Conservation (phyloP, 441 rosid genomes). For the Syzygium malaccense region DNA sequence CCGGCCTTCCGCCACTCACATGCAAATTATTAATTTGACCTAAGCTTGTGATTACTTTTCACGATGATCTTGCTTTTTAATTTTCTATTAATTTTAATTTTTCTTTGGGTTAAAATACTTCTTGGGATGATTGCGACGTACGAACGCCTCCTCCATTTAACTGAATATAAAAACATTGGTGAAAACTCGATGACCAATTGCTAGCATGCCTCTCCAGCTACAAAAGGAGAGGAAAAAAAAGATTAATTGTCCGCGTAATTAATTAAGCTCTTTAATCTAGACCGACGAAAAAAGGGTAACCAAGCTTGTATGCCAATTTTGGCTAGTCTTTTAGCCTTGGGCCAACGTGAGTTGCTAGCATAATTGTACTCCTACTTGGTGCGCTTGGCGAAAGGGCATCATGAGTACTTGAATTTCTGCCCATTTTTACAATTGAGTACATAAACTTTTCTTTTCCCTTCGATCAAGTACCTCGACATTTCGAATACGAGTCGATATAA, state of each 20-base stretch:
- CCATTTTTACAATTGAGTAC: not conserved
- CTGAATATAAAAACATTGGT: not conserved
- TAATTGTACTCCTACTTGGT: rapidly evolving
- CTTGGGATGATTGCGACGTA: not conserved
- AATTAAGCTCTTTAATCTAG: not conserved
- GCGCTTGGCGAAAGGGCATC: rapidly evolving
- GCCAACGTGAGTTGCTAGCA: not conserved
- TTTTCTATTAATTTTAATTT: not conserved
- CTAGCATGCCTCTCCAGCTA: not conserved
- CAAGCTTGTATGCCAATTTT: not conserved
- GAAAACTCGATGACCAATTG: not conserved
- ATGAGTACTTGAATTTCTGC: not conserved
- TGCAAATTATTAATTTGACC: not conserved
- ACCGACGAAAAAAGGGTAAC: not conserved
- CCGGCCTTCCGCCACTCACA: not conserved
- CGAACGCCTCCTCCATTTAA: not conserved
- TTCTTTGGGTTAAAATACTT: not conserved
- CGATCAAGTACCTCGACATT: not conserved
- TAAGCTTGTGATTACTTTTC: not conserved
- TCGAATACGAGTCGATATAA: rapidly evolving
- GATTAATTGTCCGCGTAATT: not conserved
- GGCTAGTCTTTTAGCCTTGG: not conserved
- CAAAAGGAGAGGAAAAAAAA: not conserved
- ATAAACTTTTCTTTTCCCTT: too few species aligned
- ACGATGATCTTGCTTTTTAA: not conserved